Evolutionary conservation across 2,329 filamentous ascomycete genomes (phyloP), one percentile per base, ranked within the genome.

Genomic region (Fusarium keratoplasticum): DNA sequence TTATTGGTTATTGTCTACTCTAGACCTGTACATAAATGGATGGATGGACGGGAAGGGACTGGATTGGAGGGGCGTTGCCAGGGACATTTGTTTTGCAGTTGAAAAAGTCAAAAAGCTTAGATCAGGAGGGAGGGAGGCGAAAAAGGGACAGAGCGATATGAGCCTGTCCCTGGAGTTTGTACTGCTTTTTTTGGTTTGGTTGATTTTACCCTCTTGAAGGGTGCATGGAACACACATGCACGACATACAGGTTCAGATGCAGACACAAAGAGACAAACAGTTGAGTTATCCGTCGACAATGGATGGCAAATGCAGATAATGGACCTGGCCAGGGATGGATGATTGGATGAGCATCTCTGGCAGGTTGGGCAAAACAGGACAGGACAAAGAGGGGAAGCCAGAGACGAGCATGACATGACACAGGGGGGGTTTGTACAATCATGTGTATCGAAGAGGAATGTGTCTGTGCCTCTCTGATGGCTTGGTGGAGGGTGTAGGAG

Each of bases 91-190:
- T 52, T 63, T 66, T 77, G 70, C 71, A 64, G 57, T 67, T 67
- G 70, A 66, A 74, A 74, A 74, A 72, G 67, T 55, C 42, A 71
- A 77, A 77, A 78, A 73, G 64, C 76, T 73, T 78, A 78, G 76
- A 78, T 59, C 54, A 54, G 73, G 74, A 50, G 69, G 63, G 65
- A 54, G 58, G 63, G 60, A 54, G 58, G 67, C 61, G 67, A 76
- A 66, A 71, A 69, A 69, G 63, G 67, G 69, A 63, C 65, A 60
- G 70, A 64, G 69, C 62, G 55, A 62, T 47, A 52, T 33, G 33
- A n/a, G 36, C 72, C 62, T 57, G 61, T 64, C 65, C 61, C 67
- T 69, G 74, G 76, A 76, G 76, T 77, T 76, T 67, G 64, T 67
- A 42, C 62, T 63, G 59, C 70, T 68, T 65, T 67, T 66, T 68